A percentile compares a stretch with the other conserved stretches of the same genome.
phyloP scores from a whole-genome alignment of 768 basidiomycete species.

The Brasilioporus rufonigricans region DNA sequence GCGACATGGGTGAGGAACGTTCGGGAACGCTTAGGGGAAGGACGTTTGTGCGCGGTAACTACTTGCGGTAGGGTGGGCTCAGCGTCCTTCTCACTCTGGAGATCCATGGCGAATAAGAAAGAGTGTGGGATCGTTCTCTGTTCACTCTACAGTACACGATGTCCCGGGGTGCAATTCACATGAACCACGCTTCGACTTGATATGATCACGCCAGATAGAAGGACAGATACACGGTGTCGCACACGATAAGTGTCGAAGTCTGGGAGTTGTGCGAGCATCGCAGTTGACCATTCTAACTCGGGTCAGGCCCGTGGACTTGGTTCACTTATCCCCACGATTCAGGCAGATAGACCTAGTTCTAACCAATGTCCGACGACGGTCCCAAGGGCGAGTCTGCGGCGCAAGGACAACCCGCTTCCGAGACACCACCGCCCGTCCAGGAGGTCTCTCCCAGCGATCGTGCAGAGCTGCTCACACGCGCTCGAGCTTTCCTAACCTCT shows the following conservation, averaged over 20 bases:
- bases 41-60: not conserved
- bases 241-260: no score
- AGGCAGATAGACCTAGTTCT: no score
- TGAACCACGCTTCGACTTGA: no score
- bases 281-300: no score
- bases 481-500: constrained; percentile 63
- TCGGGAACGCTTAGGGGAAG: not conserved
- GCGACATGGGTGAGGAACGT: constrained; percentile 5
- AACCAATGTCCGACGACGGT: constrained; percentile 1
- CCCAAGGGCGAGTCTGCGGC: not conserved
- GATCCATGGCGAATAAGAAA: constrained; percentile 13
- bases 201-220: no score
- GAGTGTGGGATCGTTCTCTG: no score
- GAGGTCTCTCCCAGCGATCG: constrained; percentile 24
- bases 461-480: constrained; percentile 48
- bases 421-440: not conserved
- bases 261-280: no score
- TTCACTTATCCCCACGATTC: not conserved
- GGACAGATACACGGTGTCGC: no score
- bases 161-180: no score
- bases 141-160: no score
- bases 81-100: constrained; percentile 12
- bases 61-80: constrained; percentile 11
- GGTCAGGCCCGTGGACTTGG: no score
- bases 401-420: not conserved